Base-by-base conservation (phyloP, 179 eudicot genomes). In the Nepenthes alata region DNA sequence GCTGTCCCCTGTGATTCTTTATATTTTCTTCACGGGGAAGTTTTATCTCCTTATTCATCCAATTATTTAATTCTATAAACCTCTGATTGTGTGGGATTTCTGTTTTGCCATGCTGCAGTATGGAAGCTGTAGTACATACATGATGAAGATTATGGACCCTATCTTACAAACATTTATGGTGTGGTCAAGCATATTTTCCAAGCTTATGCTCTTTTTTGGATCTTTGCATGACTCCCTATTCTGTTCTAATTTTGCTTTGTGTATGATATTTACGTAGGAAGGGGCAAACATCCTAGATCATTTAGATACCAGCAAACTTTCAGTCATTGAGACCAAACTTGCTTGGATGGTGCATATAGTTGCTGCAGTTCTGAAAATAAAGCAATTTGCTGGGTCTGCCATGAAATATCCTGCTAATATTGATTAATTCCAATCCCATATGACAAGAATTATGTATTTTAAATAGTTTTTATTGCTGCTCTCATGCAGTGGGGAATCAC, bases 341-440 rank as follows among this genome's bases (percentile, higher is more conserved):
- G 79, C 97, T 12, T 90, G 95, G 97, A 75, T 90, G 70, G 95
- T 87, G 58, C 93, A 90, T 70, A 83, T 90, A 59, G 77, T 90
- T 62, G 93, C 82, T 57, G 76, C 95, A 13, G 75, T 85, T 65
- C 62, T 90, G 25, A 87, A 72, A 77, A 68, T 76, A 53, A 87
- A 78, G 70, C 86, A 83, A 58, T 65, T 67, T 70, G 72, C 82
- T 58, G 83, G 88, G 50, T 77, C 76, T 67, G 75, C 81, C 80
- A 76, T 57, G 13, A 47, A 5, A 44, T 38, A 11, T 4, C 25
- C 35, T 12, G 50, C 4, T 62, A 47, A 10, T 60, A 2, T 35
- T 35, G 35, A 36, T 15, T 3, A 47, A 53, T 0, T 61, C 12
- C 6, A 47, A 53, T 0, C 57, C 8, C 60, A 2, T 34, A 37